phyloP scores from a whole-genome alignment of 306 rosid genomes.

The Senna tora region DNA sequence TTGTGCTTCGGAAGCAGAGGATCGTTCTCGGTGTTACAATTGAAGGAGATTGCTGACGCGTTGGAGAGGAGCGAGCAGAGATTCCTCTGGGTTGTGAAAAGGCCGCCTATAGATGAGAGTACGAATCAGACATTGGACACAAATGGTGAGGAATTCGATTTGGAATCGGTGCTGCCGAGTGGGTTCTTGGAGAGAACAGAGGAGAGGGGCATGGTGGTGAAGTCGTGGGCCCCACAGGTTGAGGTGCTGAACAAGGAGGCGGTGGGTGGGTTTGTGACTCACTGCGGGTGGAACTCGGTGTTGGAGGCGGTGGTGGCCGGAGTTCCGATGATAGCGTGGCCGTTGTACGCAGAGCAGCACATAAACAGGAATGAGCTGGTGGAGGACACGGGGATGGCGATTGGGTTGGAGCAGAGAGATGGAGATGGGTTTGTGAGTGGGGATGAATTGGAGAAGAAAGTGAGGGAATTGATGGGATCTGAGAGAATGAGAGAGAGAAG shows the following conservation, averaged over 20 bases:
- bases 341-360: slow-evolving; percentile 38
- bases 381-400: slow-evolving; percentile 43
- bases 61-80: slow-evolving; percentile 35
- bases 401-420: slow-evolving; percentile 40
- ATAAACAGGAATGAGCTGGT: slow-evolving; percentile 44
- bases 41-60: slow-evolving; percentile 39
- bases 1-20: slow-evolving; percentile 40
- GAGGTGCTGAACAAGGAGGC: background rate
- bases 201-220: slow-evolving; percentile 45
- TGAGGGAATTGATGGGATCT: slow-evolving; percentile 48
- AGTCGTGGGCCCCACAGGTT: slow-evolving; percentile 39
- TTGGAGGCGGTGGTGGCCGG: background rate
- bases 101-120: slow-evolving; percentile 19
- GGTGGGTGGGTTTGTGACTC: background rate
- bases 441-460: background rate
- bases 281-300: background rate
- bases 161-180: slow-evolving; percentile 13
- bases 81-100: slow-evolving; percentile 8
- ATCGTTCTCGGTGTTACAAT: slow-evolving; percentile 18
- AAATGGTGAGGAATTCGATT: background rate
- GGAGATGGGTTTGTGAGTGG: slow-evolving; percentile 45
- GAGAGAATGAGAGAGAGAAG: slow-evolving; percentile 30
- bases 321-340: background rate
- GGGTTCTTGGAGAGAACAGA: slow-evolving; percentile 44
- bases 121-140: background rate